Percentiles rank a stretch among this genome's conserved stretches.
Evolutionary conservation across 345 rosid genomes (phyloP).

Genomic region (Zanthoxylum bungeanum): DNA sequence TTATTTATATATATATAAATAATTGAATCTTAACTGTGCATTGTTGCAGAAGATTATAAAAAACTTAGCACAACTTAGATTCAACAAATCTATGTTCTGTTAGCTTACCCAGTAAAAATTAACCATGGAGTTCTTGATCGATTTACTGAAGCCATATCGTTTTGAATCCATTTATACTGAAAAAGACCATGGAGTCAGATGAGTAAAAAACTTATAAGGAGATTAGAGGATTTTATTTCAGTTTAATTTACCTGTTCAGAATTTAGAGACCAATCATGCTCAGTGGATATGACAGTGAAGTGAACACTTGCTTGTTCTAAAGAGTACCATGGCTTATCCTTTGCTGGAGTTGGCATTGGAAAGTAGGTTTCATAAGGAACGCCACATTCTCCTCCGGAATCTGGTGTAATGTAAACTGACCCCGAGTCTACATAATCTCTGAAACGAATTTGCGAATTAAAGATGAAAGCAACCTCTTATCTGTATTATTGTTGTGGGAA

Average conservation of each 20-base stretch:
- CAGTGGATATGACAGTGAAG: conserved; percentile 62
- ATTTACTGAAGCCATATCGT: conserved; percentile 53
- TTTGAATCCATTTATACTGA: conserved; percentile 54
- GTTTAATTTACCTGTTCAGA: conserved; percentile 58
- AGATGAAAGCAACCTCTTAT: background rate
- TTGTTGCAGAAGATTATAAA: no score
- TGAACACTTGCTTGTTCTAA: conserved; percentile 57
- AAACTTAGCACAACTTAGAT: no score
- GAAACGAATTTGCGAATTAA: background rate
- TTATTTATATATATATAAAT: no score
- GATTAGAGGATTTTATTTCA: background rate
- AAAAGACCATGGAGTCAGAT: background rate
- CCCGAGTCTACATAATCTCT: conserved; percentile 56
- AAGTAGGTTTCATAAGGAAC: conserved; percentile 65
- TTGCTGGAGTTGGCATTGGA: conserved; percentile 58
- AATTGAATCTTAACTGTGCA: no score
- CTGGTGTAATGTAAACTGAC: conserved; percentile 35
- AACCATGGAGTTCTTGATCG: conserved; percentile 66
- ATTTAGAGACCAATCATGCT: conserved; percentile 40
- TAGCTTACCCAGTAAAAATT: conserved; percentile 50
- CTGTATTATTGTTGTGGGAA: no score
- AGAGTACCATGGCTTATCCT: conserved; percentile 77
- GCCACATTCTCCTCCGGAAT: conserved; percentile 80
- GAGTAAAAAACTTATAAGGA: background rate
- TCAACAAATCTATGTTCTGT: no score